Percentiles rank a stretch among this genome's conserved stretches.
Conservation (phyloP, 257 asterid genomes). For the Lavandula angustifolia region DNA sequence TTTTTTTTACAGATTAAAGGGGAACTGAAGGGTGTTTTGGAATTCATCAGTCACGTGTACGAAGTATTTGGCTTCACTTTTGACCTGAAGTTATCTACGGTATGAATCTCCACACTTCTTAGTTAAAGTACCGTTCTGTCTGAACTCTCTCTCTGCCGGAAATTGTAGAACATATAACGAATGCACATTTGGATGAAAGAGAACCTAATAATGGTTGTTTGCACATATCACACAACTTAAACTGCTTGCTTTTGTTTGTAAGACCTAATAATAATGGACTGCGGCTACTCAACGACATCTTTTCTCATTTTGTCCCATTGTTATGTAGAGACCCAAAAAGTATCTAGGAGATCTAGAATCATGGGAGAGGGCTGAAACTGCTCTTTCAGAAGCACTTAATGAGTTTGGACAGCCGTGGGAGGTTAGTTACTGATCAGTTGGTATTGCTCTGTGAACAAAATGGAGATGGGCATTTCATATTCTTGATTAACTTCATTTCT, state of each 20-base stretch:
- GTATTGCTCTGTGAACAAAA: slow-evolving; percentile 2
- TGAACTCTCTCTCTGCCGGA: not conserved
- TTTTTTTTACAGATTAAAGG: slow-evolving; percentile 68
- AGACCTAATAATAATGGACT: slow-evolving; percentile 1
- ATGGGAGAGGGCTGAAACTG: slow-evolving; percentile 93
- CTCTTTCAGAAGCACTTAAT: slow-evolving; percentile 81
- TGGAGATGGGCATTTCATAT: not conserved
- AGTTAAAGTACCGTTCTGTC: slow-evolving; percentile 9
- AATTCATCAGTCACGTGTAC: slow-evolving; percentile 73
- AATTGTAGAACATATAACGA: slow-evolving; percentile 7
- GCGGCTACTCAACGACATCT: slow-evolving; percentile 13
- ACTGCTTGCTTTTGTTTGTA: slow-evolving; percentile 20
- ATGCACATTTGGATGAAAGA: not conserved
- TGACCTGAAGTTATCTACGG: slow-evolving; percentile 95
- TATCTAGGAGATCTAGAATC: slow-evolving; percentile 76
- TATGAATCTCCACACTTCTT: slow-evolving; percentile 40
- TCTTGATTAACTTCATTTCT: slow-evolving; percentile 21
- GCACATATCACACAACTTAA: slow-evolving; percentile 5
- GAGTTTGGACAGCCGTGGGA: slow-evolving; percentile 96
- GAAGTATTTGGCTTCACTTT: slow-evolving; percentile 87
- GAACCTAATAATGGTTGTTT: slow-evolving; percentile 4
- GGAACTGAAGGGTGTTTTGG: slow-evolving; percentile 88
- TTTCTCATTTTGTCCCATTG: slow-evolving; percentile 19
- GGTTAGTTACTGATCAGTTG: slow-evolving; percentile 48
- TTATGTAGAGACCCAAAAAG: slow-evolving; percentile 87